Conservation (phyloP, 2,329 filamentous ascomycete species). For the Fusarium xylarioides region DNA sequence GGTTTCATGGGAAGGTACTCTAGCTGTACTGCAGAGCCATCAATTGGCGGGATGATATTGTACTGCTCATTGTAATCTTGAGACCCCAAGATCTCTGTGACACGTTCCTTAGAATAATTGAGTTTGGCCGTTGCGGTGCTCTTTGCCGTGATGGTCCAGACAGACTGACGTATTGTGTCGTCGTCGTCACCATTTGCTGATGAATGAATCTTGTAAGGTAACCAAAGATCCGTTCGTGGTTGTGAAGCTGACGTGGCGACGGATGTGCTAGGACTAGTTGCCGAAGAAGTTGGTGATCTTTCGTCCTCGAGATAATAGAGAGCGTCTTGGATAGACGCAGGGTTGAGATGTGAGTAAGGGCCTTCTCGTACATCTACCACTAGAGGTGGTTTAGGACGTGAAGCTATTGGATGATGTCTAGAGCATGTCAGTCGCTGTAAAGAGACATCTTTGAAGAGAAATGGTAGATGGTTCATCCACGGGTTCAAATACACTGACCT, state of each 20-base stretch:
- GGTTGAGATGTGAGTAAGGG: conserved; percentile 50
- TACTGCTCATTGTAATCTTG: conserved; percentile 18
- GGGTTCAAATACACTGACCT: conserved; percentile 16
- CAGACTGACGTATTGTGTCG: conserved; percentile 42
- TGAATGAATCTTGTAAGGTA: conserved; percentile 38
- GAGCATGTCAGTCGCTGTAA: not conserved
- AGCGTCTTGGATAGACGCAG: conserved; percentile 47
- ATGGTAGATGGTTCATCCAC: not conserved
- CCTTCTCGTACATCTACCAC: conserved; percentile 37
- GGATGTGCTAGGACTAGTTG: not conserved
- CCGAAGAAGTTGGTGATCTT: not conserved
- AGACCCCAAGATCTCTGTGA: not conserved
- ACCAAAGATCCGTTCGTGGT: conserved; percentile 27
- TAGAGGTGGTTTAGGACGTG: conserved; percentile 22
- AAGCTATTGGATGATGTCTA: conserved; percentile 9
- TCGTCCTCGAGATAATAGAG: conserved; percentile 46
- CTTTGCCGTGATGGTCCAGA: conserved; percentile 44
- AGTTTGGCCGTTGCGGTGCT: conserved; percentile 44
- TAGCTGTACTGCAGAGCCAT: conserved; percentile 48
- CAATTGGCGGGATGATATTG: conserved; percentile 37
- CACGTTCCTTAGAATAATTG: conserved; percentile 44
- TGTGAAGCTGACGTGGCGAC: not conserved
- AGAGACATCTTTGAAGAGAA: not conserved
- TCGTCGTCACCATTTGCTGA: conserved; percentile 42
- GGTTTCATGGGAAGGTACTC: conserved; percentile 53